Percentiles rank a stretch among this genome's conserved stretches.
phyloP scores from a whole-genome alignment of 2,329 filamentous ascomycete genomes.

The Xylaria sp. region DNA sequence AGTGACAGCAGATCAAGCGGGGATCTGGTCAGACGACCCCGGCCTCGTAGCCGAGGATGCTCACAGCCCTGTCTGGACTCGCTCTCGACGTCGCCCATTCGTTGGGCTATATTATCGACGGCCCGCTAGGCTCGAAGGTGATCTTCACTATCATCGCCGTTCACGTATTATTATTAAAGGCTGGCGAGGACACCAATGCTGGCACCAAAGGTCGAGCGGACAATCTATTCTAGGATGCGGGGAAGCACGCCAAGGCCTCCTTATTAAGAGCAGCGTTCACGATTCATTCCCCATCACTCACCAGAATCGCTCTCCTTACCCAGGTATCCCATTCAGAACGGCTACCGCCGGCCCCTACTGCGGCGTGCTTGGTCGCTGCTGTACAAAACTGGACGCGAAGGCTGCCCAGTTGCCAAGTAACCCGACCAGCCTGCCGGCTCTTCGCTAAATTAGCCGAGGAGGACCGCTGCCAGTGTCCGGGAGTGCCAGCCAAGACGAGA shows the following conservation, averaged over 20 bases:
- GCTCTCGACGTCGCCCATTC: conserved; percentile 7
- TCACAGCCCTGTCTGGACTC: conserved; percentile 3
- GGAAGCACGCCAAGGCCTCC: conserved; percentile 12
- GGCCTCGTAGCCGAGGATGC: neutral
- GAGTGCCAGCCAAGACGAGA: neutral
- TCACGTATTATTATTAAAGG: neutral
- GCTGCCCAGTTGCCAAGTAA: conserved; percentile 5
- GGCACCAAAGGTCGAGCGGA: conserved; percentile 1
- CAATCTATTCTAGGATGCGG: conserved; percentile 11
- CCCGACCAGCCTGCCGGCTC: conserved; percentile 16
- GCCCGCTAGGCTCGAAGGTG: neutral
- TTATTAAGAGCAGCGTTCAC: neutral
- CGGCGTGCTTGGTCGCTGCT: neutral
- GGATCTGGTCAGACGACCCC: neutral
- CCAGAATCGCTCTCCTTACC: neutral
- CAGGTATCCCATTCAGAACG: conserved; percentile 5
- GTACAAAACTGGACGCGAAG: conserved; percentile 2
- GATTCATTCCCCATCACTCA: neutral
- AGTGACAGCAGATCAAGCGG: conserved; percentile 17
- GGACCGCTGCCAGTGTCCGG: neutral
- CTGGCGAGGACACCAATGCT: neutral
- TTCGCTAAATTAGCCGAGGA: conserved; percentile 2
- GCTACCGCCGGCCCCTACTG: neutral
- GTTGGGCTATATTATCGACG: conserved; percentile 3
- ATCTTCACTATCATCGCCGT: neutral